These are phyloP conservation scores for Gossypium turneri DNA, from an alignment of 345 rosid species.

Conservation along the genomic window DNA sequence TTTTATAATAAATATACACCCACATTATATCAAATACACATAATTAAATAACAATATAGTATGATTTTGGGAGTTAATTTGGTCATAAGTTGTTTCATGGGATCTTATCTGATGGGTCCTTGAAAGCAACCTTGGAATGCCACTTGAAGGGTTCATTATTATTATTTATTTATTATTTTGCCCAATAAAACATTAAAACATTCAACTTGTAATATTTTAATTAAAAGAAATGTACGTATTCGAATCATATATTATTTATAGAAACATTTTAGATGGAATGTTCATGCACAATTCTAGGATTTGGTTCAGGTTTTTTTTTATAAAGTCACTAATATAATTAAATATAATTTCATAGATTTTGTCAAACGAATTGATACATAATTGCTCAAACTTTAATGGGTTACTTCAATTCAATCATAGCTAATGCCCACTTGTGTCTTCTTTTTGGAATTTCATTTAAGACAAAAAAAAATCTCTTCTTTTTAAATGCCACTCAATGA, in stretches of 20 bases:
- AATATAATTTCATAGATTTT: not conserved
- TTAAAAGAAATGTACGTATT: not conserved
- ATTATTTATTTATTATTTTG: not conserved
- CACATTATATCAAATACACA: too few relatives aligned
- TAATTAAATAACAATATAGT: not conserved
- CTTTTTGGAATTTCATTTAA: too few relatives aligned
- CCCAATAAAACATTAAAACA: not conserved
- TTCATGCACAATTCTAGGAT: constrained; percentile 3
- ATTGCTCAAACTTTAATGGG: not conserved
- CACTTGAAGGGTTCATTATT: not conserved
- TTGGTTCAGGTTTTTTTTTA: not conserved
- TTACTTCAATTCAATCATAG: not conserved
- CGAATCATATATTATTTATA: not conserved
- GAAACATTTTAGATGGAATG: not conserved
- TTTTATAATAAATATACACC: too few relatives aligned
- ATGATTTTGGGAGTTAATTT: not conserved
- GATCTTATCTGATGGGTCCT: not conserved
- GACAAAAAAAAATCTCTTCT: too few relatives aligned
- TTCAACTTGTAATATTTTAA: constrained; percentile 5
- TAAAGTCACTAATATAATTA: not conserved
- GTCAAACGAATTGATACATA: not conserved
- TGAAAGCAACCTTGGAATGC: not conserved
- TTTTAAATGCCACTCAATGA: too few relatives aligned
- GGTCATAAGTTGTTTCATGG: constrained; percentile 5
- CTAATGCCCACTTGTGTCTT: not conserved